Percentiles rank a stretch among this genome's conserved stretches.
Evolutionary conservation across 768 basidiomycete genomes (phyloP).

Genomic region (Suillus lakei): DNA sequence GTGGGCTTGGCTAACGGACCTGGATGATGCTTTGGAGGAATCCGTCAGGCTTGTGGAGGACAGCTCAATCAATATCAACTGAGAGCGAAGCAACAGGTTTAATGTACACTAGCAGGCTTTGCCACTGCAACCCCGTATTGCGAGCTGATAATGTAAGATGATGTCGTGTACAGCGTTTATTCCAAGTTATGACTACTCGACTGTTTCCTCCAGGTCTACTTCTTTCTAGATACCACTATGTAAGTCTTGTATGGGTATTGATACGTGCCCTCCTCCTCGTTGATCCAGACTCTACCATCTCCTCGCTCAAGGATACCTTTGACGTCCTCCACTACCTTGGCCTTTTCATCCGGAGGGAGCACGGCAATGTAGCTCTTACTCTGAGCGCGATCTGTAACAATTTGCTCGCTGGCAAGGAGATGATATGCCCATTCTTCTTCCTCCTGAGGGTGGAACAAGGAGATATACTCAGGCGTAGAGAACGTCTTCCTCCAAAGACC

Average conservation of each 20-base stretch:
- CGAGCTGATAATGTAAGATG: neutral
- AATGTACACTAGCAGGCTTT: neutral
- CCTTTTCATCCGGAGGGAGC: slow-evolving; percentile 60
- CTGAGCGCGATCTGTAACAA: slow-evolving; percentile 65
- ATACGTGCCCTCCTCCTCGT: slow-evolving; percentile 73
- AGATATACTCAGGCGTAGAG: slow-evolving; percentile 61
- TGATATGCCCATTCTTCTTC: slow-evolving; percentile 60
- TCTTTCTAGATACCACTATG: slow-evolving; percentile 56
- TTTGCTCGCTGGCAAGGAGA: slow-evolving; percentile 56
- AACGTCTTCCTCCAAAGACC: slow-evolving; percentile 77
- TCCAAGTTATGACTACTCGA: neutral
- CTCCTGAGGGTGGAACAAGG: slow-evolving; percentile 61
- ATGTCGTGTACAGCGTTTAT: neutral
- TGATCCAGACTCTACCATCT: slow-evolving; percentile 74
- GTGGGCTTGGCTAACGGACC: slow-evolving; percentile 46
- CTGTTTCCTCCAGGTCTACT: slow-evolving; percentile 25
- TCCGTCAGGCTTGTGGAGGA: slow-evolving; percentile 21
- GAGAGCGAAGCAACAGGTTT: neutral
- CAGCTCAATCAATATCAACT: neutral
- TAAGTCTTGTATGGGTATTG: slow-evolving; percentile 79
- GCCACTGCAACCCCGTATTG: neutral
- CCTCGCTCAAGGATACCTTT: slow-evolving; percentile 59
- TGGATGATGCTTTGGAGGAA: slow-evolving; percentile 27
- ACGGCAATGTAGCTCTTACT: slow-evolving; percentile 89
- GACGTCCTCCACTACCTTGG: slow-evolving; percentile 54